phyloP scores from a whole-genome alignment of 83 land plant species.

The Picea engelmannii region DNA sequence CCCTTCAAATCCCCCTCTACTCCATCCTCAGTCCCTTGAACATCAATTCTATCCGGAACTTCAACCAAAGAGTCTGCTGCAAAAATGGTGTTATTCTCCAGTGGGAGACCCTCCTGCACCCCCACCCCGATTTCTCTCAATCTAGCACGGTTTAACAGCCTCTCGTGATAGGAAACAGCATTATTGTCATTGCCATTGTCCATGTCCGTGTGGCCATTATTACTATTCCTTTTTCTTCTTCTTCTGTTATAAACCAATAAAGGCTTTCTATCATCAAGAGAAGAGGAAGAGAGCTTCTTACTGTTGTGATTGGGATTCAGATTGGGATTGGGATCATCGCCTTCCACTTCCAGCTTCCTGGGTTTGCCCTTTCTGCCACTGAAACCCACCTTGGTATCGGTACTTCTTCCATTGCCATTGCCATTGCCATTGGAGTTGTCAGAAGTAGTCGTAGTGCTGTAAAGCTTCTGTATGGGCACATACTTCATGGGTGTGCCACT shows the following conservation, averaged over 20 bases:
- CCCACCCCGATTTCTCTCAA: too few relatives aligned
- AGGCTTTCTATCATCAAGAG: neutral
- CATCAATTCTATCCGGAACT: neutral
- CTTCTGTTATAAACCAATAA: slow-evolving; percentile 6
- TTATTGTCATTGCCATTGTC: slow-evolving; percentile 1
- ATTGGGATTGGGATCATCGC: too few relatives aligned
- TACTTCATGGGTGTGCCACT: slow-evolving; percentile 13
- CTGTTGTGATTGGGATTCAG: neutral
- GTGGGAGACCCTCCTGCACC: neutral
- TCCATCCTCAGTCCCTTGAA: neutral
- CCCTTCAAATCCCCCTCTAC: slow-evolving; percentile 3
- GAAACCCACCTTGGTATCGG: neutral
- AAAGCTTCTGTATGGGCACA: slow-evolving; percentile 11
- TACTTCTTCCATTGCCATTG: neutral
- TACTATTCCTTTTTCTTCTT: neutral
- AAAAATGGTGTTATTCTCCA: too few relatives aligned
- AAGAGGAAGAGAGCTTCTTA: slow-evolving; percentile 7
- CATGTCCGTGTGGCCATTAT: neutral
- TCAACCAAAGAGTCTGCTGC: too few relatives aligned
- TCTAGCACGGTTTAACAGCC: neutral
- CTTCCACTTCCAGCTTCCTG: slow-evolving; percentile 9
- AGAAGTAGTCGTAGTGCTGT: neutral
- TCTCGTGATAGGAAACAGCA: neutral
- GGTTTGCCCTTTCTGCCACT: slow-evolving; percentile 2
- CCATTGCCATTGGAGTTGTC: slow-evolving; percentile 8